phyloP scores from a whole-genome alignment of 208 protist species.

The Leishmania arabica region DNA sequence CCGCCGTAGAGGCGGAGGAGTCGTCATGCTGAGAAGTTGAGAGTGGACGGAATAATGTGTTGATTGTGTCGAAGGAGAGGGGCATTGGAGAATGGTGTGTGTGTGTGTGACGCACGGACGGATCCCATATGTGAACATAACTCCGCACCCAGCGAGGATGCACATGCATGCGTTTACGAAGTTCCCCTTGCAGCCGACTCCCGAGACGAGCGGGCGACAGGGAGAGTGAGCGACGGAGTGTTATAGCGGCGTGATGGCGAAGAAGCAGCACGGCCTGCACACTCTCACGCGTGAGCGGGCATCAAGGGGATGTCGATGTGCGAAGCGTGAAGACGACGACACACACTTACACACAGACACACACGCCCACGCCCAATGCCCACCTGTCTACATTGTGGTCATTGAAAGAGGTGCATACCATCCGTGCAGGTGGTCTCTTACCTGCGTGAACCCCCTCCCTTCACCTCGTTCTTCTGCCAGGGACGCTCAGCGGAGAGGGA shows the following conservation, averaged over 20 bases:
- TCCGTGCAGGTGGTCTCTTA: background rate
- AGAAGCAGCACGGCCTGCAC: background rate
- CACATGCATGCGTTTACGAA: background rate
- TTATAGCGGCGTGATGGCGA: background rate
- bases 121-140: background rate
- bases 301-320: background rate
- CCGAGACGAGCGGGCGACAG: background rate
- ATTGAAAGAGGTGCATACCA: background rate
- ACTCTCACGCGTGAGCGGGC: background rate
- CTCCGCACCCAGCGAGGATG: background rate
- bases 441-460: background rate
- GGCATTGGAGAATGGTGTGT: background rate
- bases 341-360: background rate
- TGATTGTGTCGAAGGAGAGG: background rate
- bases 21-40: background rate
- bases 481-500: background rate
- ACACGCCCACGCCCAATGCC: background rate
- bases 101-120: background rate
- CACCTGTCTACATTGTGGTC: background rate
- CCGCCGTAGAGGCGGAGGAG: background rate
- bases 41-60: background rate
- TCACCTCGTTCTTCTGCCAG: background rate
- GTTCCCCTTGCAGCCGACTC: background rate
- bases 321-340: background rate
- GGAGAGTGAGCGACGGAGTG: background rate